These are phyloP conservation scores for Vitis hybrid DNA, from an alignment of 177 flowering plant genomes.

Conservation along the genomic window DNA sequence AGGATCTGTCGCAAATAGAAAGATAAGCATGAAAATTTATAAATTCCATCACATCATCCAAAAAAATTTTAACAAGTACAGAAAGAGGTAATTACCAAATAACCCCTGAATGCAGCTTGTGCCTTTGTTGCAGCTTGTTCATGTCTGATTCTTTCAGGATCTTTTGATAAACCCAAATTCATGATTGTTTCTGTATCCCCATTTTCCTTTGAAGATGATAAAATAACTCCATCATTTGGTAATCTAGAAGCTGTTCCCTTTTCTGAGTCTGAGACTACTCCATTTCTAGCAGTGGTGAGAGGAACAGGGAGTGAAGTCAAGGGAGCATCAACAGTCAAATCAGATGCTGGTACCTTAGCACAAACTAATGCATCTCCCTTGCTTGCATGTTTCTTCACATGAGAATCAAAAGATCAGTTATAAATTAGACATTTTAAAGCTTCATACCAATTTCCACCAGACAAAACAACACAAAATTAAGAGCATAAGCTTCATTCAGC, in stretches of 20 bases:
- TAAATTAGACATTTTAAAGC: background rate
- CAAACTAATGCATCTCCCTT: slow-evolving; percentile 43
- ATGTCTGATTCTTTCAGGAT: slow-evolving; percentile 36
- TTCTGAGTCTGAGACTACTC: slow-evolving; percentile 25
- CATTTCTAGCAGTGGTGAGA: slow-evolving; percentile 21
- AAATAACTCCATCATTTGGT: slow-evolving; percentile 18
- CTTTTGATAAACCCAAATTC: slow-evolving; percentile 19
- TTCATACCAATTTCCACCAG: no score
- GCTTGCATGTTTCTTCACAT: slow-evolving; percentile 40
- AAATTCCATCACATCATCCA: no score
- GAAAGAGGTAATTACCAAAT: slow-evolving; percentile 55
- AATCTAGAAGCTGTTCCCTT: slow-evolving; percentile 27
- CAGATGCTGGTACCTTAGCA: slow-evolving; percentile 40
- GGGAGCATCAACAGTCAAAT: slow-evolving; percentile 29
- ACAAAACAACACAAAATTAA: no score
- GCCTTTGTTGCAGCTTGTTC: slow-evolving; percentile 68
- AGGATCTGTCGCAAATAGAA: background rate
- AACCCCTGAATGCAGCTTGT: slow-evolving; percentile 90
- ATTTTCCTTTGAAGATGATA: slow-evolving; percentile 25
- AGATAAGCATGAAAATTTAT: background rate
- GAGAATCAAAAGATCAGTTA: slow-evolving; percentile 11
- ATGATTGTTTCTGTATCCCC: slow-evolving; percentile 15
- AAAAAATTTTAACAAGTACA: background rate
- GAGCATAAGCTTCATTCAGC: no score
- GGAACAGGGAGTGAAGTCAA: slow-evolving; percentile 23